A percentile compares a stretch with the other conserved stretches of the same genome.
Evolutionary conservation across 495 filamentous ascomycete species (phyloP).

Genomic region (Trichoderma orchidacearum): DNA sequence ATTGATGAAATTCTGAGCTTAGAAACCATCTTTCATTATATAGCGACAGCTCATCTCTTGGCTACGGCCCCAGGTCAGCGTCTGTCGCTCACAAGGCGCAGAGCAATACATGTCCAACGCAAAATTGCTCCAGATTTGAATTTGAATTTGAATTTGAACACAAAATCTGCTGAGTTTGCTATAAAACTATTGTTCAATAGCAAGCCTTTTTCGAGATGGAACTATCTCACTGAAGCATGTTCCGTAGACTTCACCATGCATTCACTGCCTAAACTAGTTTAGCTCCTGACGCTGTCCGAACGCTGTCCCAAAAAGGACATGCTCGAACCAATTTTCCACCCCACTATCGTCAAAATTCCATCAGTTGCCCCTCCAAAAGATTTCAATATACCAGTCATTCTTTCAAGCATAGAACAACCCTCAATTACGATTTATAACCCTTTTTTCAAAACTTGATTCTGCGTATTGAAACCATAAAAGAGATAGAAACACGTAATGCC

Average conservation of each 20-base stretch:
- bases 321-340: background rate
- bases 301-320: background rate
- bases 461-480: background rate
- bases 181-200: too few species aligned
- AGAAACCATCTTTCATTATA: too few species aligned
- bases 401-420: background rate
- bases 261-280: background rate
- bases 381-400: conserved; percentile 2
- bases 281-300: background rate
- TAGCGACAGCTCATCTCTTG: too few species aligned
- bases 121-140: too few species aligned
- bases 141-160: too few species aligned
- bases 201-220: too few species aligned
- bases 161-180: too few species aligned
- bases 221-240: background rate
- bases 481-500: conserved; percentile 39
- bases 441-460: background rate
- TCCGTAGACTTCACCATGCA: too few species aligned
- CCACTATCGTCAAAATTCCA: background rate
- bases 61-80: too few species aligned
- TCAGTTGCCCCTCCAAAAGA: background rate
- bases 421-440: background rate
- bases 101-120: too few species aligned
- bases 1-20: too few species aligned
- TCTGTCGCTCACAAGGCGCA: too few species aligned